These are phyloP conservation scores for Colletotrichum eleusines DNA, from an alignment of 2,329 filamentous ascomycete species.

Conservation along the genomic window DNA sequence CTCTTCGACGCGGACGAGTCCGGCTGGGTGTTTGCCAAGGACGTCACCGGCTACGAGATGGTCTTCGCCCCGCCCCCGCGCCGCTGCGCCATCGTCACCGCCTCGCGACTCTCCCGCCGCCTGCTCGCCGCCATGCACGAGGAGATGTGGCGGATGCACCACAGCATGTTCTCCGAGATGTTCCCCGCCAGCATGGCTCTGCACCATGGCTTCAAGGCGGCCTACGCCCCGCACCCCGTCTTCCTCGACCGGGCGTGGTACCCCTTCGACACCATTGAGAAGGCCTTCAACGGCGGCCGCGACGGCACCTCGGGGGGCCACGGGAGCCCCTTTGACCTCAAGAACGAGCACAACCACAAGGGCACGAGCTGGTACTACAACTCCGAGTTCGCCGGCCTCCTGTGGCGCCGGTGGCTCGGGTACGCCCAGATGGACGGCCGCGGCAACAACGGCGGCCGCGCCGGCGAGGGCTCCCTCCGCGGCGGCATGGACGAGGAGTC, in stretches of 20 bases:
- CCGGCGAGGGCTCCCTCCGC: conserved; percentile 60
- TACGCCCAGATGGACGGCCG: conserved; percentile 66
- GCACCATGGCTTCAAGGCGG: conserved; percentile 82
- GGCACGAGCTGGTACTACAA: conserved; percentile 90
- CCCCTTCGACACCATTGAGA: conserved; percentile 74
- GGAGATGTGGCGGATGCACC: conserved; percentile 74
- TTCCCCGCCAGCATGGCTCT: conserved; percentile 78
- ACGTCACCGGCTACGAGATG: conserved; percentile 76
- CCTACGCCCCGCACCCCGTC: conserved; percentile 85
- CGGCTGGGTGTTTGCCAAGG: conserved; percentile 78
- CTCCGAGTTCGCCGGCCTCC: conserved; percentile 78
- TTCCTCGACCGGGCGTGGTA: conserved; percentile 83
- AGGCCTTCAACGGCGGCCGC: conserved; percentile 83
- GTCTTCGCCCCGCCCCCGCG: conserved; percentile 70
- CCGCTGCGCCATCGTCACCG: conserved; percentile 78
- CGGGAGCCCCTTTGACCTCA: conserved; percentile 74
- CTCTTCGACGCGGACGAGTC: conserved; percentile 79
- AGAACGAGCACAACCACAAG: conserved; percentile 85
- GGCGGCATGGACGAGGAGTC: conserved; percentile 66
- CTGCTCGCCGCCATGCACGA: conserved; percentile 80
- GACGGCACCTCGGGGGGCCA: conserved; percentile 73
- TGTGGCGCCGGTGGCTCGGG: conserved; percentile 84
- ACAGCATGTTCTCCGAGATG: conserved; percentile 85
- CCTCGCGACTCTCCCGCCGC: conserved; percentile 74
- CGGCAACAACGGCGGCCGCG: conserved; percentile 61